A percentile compares a stretch with the other conserved stretches of the same genome.
phyloP scores from a whole-genome alignment of 176 grass and related monocot species.

The Cocos nucifera region DNA sequence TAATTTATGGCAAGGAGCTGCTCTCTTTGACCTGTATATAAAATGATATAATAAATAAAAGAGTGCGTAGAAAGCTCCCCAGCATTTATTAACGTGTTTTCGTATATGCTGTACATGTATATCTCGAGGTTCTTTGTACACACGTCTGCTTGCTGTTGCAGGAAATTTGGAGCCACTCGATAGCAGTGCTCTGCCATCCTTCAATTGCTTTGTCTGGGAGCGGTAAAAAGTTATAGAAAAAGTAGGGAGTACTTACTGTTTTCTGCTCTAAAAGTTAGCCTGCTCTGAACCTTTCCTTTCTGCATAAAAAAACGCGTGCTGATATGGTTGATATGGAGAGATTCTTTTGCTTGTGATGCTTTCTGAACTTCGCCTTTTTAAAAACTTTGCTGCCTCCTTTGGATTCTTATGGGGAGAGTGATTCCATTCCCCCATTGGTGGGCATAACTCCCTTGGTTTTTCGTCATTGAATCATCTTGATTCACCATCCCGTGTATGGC shows the following conservation, averaged over 20 bases:
- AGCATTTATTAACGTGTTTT: too few relatives aligned
- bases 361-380: not conserved
- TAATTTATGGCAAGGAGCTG: not conserved
- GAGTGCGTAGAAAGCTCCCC: conserved; percentile 2
- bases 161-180: not conserved
- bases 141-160: conserved; percentile 1
- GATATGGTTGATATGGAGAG: not conserved
- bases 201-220: conserved; percentile 7
- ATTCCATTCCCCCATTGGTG: too few relatives aligned
- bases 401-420: too few relatives aligned
- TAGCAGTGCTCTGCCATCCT: conserved; percentile 11
- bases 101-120: not conserved
- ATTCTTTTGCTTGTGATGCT: conserved; percentile 7
- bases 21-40: not conserved
- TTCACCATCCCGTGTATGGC: too few relatives aligned
- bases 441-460: too few relatives aligned
- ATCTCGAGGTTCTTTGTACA: conserved; percentile 3
- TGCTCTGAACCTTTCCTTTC: not conserved
- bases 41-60: not conserved
- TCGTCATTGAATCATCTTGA: too few relatives aligned
- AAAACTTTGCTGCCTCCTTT: too few relatives aligned
- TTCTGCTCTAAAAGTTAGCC: not conserved
- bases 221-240: conserved; percentile 1
- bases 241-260: too few relatives aligned
- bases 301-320: not conserved